Percentiles rank a stretch among this genome's conserved stretches.
These are phyloP conservation scores for Castanea sativa DNA, from an alignment of 306 rosid species.

Conservation along the genomic window DNA sequence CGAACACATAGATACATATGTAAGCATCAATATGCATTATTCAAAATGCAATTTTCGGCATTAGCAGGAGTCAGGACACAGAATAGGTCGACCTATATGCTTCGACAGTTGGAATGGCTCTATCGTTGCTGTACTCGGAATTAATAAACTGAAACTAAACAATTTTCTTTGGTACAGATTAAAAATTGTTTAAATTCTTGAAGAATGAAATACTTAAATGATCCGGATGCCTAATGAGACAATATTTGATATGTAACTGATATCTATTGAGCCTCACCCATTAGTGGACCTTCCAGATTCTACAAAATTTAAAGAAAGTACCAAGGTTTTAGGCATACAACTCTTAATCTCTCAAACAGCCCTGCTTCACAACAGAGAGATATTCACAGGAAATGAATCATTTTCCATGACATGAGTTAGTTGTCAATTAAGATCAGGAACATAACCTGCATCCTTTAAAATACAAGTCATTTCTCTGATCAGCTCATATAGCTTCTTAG, in stretches of 20 bases:
- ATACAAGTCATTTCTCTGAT: too few species aligned
- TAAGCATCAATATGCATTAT: not conserved
- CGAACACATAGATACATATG: not conserved
- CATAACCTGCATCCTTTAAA: too few species aligned
- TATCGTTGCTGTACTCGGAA: too few species aligned
- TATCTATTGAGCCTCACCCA: too few species aligned
- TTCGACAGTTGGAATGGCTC: too few species aligned
- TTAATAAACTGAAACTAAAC: too few species aligned
- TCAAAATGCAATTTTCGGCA: not conserved
- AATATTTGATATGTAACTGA: too few species aligned
- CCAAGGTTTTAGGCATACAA: not conserved
- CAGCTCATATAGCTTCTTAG: too few species aligned
- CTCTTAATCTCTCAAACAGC: not conserved
- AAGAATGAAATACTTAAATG: not conserved
- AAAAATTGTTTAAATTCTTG: not conserved
- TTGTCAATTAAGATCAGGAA: not conserved
- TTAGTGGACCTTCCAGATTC: too few species aligned
- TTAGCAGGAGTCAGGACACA: too few species aligned
- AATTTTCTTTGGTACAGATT: not conserved
- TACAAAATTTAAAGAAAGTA: too few species aligned
- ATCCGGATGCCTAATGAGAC: not conserved
- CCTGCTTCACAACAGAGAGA: constrained; percentile 2
- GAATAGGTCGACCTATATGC: too few species aligned
- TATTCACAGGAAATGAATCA: constrained; percentile 6
- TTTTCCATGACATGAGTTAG: constrained; percentile 13